Conservation (phyloP, 805 yeast species). For the Candida stauntonica region DNA sequence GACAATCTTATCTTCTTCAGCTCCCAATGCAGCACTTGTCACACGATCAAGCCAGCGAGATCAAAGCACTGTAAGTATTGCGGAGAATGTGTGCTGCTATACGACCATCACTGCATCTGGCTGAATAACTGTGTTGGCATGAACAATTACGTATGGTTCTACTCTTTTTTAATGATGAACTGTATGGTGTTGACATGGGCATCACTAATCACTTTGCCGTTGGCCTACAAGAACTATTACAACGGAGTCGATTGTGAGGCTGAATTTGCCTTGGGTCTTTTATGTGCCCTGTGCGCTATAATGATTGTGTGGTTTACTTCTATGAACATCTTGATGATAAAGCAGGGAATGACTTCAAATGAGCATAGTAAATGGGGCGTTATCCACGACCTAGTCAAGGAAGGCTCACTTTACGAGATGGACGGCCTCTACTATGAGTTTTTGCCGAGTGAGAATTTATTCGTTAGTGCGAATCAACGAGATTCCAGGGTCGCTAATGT, state of each 20-base stretch:
- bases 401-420: slow-evolving; percentile 32
- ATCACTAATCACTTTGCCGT: slow-evolving; percentile 19
- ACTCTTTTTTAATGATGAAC: slow-evolving; percentile 50
- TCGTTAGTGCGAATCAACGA: slow-evolving; percentile 21
- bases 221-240: slow-evolving; percentile 5
- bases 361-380: slow-evolving; percentile 71
- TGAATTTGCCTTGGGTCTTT: slow-evolving; percentile 31
- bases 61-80: slow-evolving; percentile 74
- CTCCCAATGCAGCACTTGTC: slow-evolving; percentile 50
- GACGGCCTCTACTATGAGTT: slow-evolving; percentile 18
- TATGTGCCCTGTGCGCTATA: slow-evolving; percentile 40
- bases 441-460: slow-evolving; percentile 18
- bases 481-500: slow-evolving; percentile 15
- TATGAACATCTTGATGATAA: slow-evolving; percentile 46
- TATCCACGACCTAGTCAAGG: slow-evolving; percentile 46
- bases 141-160: slow-evolving; percentile 58
- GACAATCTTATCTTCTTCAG: slow-evolving; percentile 22
- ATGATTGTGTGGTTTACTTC: slow-evolving; percentile 41
- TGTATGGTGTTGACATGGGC: slow-evolving; percentile 42
- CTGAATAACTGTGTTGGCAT: slow-evolving; percentile 72
- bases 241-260: slow-evolving; percentile 2
- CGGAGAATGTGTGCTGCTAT: slow-evolving; percentile 53
- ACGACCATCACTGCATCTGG: slow-evolving; percentile 76
- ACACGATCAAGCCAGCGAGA: slow-evolving; percentile 61
- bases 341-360: slow-evolving; percentile 70